Evolutionary conservation across 2,329 filamentous ascomycete species (phyloP).

Genomic region (Nothophaeocryptopus gaeumannii): DNA sequence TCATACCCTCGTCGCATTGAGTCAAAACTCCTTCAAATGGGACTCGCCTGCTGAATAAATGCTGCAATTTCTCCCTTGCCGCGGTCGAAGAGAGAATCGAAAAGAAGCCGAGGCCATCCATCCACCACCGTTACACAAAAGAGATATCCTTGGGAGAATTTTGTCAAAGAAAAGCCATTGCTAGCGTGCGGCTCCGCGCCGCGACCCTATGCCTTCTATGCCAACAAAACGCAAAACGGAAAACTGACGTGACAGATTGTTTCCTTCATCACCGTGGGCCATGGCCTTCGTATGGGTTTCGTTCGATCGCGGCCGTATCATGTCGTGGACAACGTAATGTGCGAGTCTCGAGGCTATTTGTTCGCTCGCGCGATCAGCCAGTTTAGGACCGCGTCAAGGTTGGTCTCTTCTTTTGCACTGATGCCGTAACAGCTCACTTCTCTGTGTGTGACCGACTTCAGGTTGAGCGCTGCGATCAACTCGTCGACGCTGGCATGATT

Average conservation of each 20-base stretch:
- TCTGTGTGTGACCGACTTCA: conserved; percentile 83
- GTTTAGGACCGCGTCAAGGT: conserved; percentile 92
- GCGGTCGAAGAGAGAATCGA: neutral
- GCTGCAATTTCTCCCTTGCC: conserved; percentile 1
- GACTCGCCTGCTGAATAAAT: conserved; percentile 6
- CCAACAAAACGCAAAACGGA: conserved; percentile 17
- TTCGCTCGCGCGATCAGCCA: conserved; percentile 91
- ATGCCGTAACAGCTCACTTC: conserved; percentile 99
- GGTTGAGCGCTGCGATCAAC: conserved; percentile 85
- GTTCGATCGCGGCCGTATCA: conserved; percentile 23
- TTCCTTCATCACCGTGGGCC: conserved; percentile 14
- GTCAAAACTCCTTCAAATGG: conserved; percentile 9
- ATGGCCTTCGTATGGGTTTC: conserved; percentile 16
- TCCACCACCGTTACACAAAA: conserved; percentile 6
- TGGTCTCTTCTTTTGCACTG: conserved; percentile 97
- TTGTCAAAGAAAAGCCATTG: conserved; percentile 32
- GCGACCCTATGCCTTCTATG: conserved; percentile 23
- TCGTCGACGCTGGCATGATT: conserved; percentile 90
- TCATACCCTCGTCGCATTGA: conserved; percentile 15
- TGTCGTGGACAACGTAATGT: conserved; percentile 17
- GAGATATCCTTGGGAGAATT: conserved; percentile 12
- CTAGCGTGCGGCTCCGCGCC: conserved; percentile 36
- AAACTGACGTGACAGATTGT: conserved; percentile 15
- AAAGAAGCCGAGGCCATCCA: neutral
- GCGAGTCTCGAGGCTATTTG: conserved; percentile 47